Percentiles rank a stretch among this genome's conserved stretches.
phyloP scores from a whole-genome alignment of 768 basidiomycete genomes.

The Leccinellum albellum region DNA sequence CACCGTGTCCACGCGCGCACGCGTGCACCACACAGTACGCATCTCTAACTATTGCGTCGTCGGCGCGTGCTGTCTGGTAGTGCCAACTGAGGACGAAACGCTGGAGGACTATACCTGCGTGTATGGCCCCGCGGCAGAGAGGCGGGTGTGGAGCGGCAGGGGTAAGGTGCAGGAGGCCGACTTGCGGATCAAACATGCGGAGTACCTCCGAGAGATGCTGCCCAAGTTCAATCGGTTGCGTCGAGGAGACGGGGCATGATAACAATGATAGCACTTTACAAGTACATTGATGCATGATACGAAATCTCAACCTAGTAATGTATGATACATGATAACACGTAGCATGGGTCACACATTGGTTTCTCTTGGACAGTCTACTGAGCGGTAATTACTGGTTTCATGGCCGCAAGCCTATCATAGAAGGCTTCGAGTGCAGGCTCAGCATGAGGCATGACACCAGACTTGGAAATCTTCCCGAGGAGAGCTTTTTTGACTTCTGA shows the following conservation, averaged over 20 bases:
- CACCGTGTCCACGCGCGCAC: conserved; percentile 78
- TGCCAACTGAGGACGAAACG: conserved; percentile 71
- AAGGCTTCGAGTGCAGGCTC: conserved; percentile 13
- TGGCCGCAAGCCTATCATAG: conserved; percentile 9
- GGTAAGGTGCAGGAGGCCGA: conserved; percentile 82
- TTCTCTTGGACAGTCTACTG: too few species aligned
- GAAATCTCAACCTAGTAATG: not conserved
- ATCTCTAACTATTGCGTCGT: conserved; percentile 80
- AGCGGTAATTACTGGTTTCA: not conserved
- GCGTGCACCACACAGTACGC: conserved; percentile 79
- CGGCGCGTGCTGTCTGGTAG: conserved; percentile 76
- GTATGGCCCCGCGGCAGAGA: conserved; percentile 72
- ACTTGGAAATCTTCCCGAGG: conserved; percentile 6
- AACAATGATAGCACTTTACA: too few species aligned
- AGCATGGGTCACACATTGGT: too few species aligned
- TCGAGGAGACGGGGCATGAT: conserved; percentile 50
- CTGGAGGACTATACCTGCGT: conserved; percentile 82
- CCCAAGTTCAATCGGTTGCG: conserved; percentile 83
- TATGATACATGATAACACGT: not conserved
- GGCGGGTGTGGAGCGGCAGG: conserved; percentile 80
- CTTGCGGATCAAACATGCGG: conserved; percentile 80
- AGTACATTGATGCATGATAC: too few species aligned
- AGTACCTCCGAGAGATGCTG: conserved; percentile 88
- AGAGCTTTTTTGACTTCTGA: conserved; percentile 14
- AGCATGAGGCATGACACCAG: conserved; percentile 6